Percentiles rank a stretch among this genome's conserved stretches.
Evolutionary conservation across 768 basidiomycete species (phyloP).

Genomic region (Russula olivacea): DNA sequence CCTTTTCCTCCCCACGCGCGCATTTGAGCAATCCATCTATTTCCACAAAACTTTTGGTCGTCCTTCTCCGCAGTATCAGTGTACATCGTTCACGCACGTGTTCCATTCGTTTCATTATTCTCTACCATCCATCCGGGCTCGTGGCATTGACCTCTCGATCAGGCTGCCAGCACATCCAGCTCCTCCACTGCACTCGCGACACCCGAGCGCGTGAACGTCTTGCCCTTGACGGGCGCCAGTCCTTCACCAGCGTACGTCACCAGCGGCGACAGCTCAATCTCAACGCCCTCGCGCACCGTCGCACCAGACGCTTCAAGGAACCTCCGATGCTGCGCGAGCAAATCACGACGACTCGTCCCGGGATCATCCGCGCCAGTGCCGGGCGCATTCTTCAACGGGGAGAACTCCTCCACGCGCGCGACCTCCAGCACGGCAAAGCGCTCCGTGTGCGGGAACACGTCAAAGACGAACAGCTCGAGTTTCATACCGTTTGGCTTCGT

Average conservation of each 20-base stretch:
- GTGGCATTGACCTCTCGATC: background rate
- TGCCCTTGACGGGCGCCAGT: constrained; percentile 69
- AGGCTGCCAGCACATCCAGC: constrained; percentile 57
- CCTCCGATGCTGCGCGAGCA: constrained; percentile 79
- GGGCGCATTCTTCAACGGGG: constrained; percentile 95
- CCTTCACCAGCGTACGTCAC: constrained; percentile 94
- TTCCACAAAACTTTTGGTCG: background rate
- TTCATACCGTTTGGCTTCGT: constrained; percentile 97
- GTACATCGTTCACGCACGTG: background rate
- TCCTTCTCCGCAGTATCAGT: background rate
- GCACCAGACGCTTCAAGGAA: constrained; percentile 83
- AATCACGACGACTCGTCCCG: constrained; percentile 82
- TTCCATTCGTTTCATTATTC: background rate
- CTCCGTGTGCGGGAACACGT: constrained; percentile 91
- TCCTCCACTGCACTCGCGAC: constrained; percentile 59
- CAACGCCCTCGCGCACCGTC: constrained; percentile 58
- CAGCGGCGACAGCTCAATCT: constrained; percentile 86
- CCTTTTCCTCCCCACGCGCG: background rate
- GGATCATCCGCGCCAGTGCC: constrained; percentile 88
- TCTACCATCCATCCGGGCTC: background rate
- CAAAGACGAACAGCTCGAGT: constrained; percentile 97
- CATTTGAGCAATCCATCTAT: background rate
- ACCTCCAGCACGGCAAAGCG: constrained; percentile 86
- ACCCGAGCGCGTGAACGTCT: constrained; percentile 71
- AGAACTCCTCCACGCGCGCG: constrained; percentile 84